Conservation (phyloP, 1,284 basidiomycete genomes). For the Marasmius oreades region DNA sequence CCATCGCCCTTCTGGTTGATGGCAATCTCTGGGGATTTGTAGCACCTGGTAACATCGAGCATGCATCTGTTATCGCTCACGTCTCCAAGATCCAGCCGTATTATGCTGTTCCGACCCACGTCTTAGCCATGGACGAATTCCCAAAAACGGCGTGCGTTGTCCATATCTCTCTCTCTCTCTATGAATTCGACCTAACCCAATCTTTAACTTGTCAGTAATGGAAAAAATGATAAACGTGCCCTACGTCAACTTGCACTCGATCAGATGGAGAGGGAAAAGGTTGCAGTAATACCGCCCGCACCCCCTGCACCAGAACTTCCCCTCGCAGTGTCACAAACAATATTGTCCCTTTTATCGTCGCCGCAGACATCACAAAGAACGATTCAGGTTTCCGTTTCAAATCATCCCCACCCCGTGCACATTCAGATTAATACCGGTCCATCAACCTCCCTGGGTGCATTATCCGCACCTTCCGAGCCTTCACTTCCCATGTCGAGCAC, state of each 20-base stretch:
- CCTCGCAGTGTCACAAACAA: not conserved
- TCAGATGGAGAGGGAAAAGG: conserved; percentile 14
- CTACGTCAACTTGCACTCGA: conserved; percentile 41
- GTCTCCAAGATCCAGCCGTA: conserved; percentile 51
- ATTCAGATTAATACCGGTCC: not conserved
- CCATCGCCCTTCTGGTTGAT: conserved; percentile 48
- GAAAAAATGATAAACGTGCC: conserved; percentile 51
- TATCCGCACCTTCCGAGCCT: not conserved
- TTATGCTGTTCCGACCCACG: conserved; percentile 52
- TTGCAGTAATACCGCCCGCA: not conserved
- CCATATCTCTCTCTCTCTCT: not conserved
- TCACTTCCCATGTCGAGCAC: not conserved
- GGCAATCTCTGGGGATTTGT: conserved; percentile 54
- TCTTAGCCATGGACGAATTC: conserved; percentile 39
- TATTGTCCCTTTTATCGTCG: not conserved
- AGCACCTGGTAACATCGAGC: conserved; percentile 37
- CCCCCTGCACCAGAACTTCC: not conserved
- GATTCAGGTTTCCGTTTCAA: not conserved
- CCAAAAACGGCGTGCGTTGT: conserved; percentile 45
- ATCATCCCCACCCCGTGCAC: not conserved
- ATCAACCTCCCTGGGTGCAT: not conserved
- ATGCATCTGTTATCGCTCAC: conserved; percentile 38
- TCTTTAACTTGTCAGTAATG: conserved; percentile 30
- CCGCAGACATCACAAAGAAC: not conserved
- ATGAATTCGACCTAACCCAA: conserved; percentile 1